Evolutionary conservation across 2,329 filamentous ascomycete species (phyloP).

Genomic region (Hypoxylon sp.): DNA sequence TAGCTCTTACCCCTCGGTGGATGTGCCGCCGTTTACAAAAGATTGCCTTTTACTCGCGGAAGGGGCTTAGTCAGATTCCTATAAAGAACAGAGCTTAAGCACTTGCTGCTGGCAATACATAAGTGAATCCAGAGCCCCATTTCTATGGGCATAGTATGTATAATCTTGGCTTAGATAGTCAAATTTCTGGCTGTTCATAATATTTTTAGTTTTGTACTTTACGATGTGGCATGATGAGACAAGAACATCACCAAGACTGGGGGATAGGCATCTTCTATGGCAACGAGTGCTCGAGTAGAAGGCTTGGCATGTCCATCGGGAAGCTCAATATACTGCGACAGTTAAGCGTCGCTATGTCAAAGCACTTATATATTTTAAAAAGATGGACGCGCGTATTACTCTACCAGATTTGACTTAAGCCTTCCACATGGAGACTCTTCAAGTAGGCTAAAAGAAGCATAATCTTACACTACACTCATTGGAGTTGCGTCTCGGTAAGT

Average conservation of each 20-base stretch:
- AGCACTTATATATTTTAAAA: background rate
- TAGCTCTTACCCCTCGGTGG: constrained; percentile 28
- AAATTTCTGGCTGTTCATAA: background rate
- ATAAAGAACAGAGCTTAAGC: constrained; percentile 6
- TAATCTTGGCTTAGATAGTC: background rate
- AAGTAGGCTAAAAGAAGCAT: constrained; percentile 4
- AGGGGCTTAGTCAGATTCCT: constrained; percentile 7
- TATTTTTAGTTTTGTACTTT: background rate
- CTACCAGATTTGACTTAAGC: constrained; percentile 10
- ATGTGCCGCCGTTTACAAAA: constrained; percentile 18
- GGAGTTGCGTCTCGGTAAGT: background rate
- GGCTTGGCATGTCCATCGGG: background rate
- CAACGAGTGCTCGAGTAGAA: background rate
- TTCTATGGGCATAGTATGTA: background rate
- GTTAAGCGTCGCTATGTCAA: background rate
- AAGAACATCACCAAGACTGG: background rate
- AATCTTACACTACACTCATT: background rate
- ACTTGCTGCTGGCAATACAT: background rate
- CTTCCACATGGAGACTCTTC: background rate
- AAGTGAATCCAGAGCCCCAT: background rate
- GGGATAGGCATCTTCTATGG: background rate
- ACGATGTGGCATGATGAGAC: background rate
- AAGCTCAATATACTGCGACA: background rate
- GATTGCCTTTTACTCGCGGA: constrained; percentile 16
- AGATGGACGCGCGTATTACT: constrained; percentile 15